Evolutionary conservation across 1,139 yeast species (phyloP), one percentile per base, ranked within the genome.

Genomic region (Candida sojae): DNA sequence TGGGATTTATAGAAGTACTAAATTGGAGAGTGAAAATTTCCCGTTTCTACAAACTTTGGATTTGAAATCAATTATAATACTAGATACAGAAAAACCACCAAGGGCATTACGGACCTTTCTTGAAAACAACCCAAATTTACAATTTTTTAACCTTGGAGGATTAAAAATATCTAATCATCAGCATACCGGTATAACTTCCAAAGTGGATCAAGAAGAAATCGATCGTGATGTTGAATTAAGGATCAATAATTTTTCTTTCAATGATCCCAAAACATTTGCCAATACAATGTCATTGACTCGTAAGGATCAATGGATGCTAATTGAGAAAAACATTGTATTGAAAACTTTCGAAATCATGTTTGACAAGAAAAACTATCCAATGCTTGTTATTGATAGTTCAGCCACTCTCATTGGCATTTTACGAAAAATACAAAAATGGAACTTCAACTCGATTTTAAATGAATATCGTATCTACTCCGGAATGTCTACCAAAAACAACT

Each of bases 401-500:
- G 86, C 88, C 49, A 83, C 95, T 3, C 75, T 92, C 29, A 80
- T 90, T 6, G 97, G 97, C 0, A 74, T 91, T 1, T 68, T 93
- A 32, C 72, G 99, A 47, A 85, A 86, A 62, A 75, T 91, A 34
- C 96, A 89, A 65, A 87, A 87, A 65, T 92, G 97, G 98, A 86
- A 84, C 56, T 87, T 88, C 61, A 84, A 91, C 34, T 84, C 95
- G 25, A 83, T 92, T 8, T 80, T 91, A 30, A 87, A 86, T 55
- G 98, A 93, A 64, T 93, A 89, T 67, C 73, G 96, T 44, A 77
- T 88, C 7, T 88, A 83, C 64, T 77, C 90, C 2, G 78, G 79
- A 1, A 66, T 66, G 49, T 88, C 91, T 32, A 85, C 88, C 57
- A 75, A 86, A 30, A 70, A 64, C 55, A 88, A 84, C 57, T 91